Conservation (phyloP, 306 rosid species). For the Cucurbita moschata region DNA sequence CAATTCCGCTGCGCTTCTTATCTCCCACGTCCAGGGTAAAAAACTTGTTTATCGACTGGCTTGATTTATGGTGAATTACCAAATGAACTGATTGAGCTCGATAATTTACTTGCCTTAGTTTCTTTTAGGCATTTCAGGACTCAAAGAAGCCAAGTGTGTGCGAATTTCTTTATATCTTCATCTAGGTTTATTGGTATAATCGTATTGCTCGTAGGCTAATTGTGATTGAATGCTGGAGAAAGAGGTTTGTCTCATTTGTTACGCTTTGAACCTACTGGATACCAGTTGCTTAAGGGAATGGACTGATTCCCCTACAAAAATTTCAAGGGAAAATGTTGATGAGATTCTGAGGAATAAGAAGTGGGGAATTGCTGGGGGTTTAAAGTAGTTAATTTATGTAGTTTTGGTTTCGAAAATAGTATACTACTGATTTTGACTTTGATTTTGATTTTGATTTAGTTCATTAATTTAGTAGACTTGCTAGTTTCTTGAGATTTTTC, state of each 20-base stretch:
- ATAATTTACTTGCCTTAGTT: background rate
- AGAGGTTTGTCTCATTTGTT: background rate
- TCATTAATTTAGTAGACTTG: background rate
- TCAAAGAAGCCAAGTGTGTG: background rate
- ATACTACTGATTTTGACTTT: background rate
- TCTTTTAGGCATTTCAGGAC: background rate
- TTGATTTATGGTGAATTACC: background rate
- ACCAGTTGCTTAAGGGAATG: background rate
- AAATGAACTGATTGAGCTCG: background rate
- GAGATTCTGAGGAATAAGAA: background rate
- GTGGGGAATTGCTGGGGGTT: background rate
- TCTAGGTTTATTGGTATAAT: background rate
- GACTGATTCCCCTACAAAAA: background rate
- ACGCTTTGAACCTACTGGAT: background rate
- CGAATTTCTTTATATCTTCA: background rate
- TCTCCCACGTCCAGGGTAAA: slow-evolving; percentile 14
- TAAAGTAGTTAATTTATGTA: background rate
- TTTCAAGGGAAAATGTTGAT: background rate
- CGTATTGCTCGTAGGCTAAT: background rate
- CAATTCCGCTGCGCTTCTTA: slow-evolving; percentile 9
- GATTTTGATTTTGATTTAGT: background rate
- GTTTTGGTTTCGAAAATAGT: background rate
- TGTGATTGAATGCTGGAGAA: background rate
- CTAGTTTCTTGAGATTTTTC: background rate
- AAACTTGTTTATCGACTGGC: background rate